These are phyloP conservation scores for Aspergillus baeticus DNA, from an alignment of 495 filamentous ascomycete species.

Conservation along the genomic window DNA sequence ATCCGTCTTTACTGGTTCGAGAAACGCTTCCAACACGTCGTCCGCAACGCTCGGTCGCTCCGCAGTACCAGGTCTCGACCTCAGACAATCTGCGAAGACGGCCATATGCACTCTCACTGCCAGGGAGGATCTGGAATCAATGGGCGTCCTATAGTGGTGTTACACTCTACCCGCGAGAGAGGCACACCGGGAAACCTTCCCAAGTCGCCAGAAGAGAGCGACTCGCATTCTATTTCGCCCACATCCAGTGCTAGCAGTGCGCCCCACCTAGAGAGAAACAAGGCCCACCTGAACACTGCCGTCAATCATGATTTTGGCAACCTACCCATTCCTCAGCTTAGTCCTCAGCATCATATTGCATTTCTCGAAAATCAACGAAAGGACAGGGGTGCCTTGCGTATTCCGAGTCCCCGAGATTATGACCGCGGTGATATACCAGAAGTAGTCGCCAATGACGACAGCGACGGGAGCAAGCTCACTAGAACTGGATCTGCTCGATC, in stretches of 20 bases:
- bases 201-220: conserved; percentile 22
- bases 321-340: conserved; percentile 50
- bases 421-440: conserved; percentile 73
- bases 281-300: conserved; percentile 8
- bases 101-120: conserved; percentile 42
- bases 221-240: conserved; percentile 27
- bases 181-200: conserved; percentile 32
- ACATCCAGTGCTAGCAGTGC: conserved; percentile 19
- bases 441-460: conserved; percentile 48
- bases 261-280: conserved; percentile 20
- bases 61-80: conserved; percentile 57
- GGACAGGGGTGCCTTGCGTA: conserved; percentile 70
- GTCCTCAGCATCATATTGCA: conserved; percentile 76
- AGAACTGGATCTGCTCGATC: conserved; percentile 13
- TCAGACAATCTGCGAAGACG: conserved; percentile 52
- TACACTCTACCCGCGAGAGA: no score
- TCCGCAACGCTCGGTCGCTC: conserved; percentile 52
- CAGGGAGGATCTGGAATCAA: conserved; percentile 67
- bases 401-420: conserved; percentile 83
- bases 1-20: conserved; percentile 97
- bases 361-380: conserved; percentile 84
- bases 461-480: conserved; percentile 1
- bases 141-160: conserved; percentile 69
- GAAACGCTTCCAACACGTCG: conserved; percentile 83
- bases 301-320: conserved; percentile 24